Base-by-base conservation (phyloP, 495 filamentous ascomycete species). In the Tuber brumale region DNA sequence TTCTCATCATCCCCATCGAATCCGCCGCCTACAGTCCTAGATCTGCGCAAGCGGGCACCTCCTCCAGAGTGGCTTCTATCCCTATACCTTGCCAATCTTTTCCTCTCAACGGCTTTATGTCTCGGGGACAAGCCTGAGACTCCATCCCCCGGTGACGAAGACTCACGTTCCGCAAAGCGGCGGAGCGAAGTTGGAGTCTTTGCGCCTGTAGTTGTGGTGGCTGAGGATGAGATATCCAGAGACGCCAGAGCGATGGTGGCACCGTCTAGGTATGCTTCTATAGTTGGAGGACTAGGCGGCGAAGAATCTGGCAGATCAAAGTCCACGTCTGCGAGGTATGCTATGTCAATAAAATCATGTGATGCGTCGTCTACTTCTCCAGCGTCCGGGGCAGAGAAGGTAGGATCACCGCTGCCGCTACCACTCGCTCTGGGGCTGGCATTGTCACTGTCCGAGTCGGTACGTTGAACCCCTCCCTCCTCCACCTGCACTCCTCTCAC, bases 251-350 rank as follows among this genome's bases (percentile, higher is more conserved):
- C n/a, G 23, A 23, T 8, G 8, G 48, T 27, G 7, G 48, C 48
- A 14, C 48, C 48, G 27, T 61, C 51, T 9, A 61, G 51, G n/a
- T 31, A 31, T 31, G 51, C 3, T 31, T 27, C 27, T 31, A 8
- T 16, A 31, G 51, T 61, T 31, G 51, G 51, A 31, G 51, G n/a
- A n/a, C n/a, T 31, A 6, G n/a, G 12, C 1, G 8, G n/a, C 3
- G 51, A 12, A 6, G 51, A 61, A 61, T 61, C 78, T 14, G 45
- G 46, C 14, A 66, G 41, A 70, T 73, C 75, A 37, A 80, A 72
- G 21, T 80, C 78, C 9, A 66, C 23, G 46, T 79, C 76, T 48
- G 78, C 78, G 70, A 79, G 70, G 69, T 79, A 80, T 14, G 78
- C 72, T 31, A 79, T 73, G 61, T 80, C 78, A 31, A 79, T 69